Evolutionary conservation across 2,329 filamentous ascomycete genomes (phyloP), one percentile per base, ranked within the genome.

Genomic region (Aspergillus phoenicis): DNA sequence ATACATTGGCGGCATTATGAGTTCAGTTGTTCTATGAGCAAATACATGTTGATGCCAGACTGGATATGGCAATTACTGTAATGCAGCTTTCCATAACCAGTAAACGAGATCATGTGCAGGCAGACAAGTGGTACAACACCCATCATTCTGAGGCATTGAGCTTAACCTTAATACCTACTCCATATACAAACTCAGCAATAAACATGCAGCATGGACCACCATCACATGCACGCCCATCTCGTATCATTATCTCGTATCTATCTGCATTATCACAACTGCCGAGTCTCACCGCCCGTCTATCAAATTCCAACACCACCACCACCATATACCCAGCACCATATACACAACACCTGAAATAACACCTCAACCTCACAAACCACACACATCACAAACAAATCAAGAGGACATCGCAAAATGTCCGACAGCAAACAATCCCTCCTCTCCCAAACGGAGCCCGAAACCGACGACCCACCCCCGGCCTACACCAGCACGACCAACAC

Each of bases 401-500:
- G 43, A 45, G 61, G 28, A 53, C 13, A 24, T 5, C 3, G 15
- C 57, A 61, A 58, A 58, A 74, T 75, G 72, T 49, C 68, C 49
- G 71, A 73, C 59, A 73, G 68, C 33, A 75, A 75, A 66, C 59
- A 67, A 55, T 53, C 62, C 49, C 69, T 73, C 54, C 64, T 73
- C 51, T 52, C 63, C 15, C 55, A 64, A 10, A 13, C 33, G n/a
- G n/a, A 30, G 5, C 10, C 51, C 11, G 52, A 66, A 26, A 24
- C 64, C 20, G 20, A 61, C 60, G 70, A 73, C 54, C 69, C 74
- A 24, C 75, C 76, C 24, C 75, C 75, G 33, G 71, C 75, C 65
- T 77, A 77, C 64, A 73, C 77, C 59, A 51, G 56, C 11, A 52
- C 30, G 59, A 51, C 57, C 58, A 11, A 20, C 61, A 47, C 28